phyloP scores from a whole-genome alignment of 106 monocot species.

The Dendrobium nobile region DNA sequence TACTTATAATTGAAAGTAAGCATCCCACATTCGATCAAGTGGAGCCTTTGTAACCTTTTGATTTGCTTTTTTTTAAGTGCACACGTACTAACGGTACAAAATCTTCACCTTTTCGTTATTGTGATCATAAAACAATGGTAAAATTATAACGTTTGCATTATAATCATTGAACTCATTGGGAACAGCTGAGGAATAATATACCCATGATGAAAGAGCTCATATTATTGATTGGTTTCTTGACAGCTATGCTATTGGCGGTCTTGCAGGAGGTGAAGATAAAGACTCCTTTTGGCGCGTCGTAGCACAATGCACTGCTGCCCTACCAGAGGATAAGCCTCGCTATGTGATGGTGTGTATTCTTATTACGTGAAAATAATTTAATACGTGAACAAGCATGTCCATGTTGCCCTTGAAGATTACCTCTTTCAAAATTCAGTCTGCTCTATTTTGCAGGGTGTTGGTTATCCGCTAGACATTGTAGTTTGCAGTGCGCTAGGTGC shows the following conservation, averaged over 20 bases:
- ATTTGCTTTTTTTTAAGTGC: too few relatives aligned
- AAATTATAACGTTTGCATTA: background rate
- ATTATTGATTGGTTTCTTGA: constrained; percentile 17
- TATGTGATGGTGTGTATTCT: constrained; percentile 78
- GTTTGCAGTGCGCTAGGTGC: constrained; percentile 99
- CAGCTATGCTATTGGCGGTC: constrained; percentile 99
- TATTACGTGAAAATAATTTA: background rate
- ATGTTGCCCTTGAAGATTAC: background rate
- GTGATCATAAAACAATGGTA: background rate
- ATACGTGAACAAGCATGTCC: background rate
- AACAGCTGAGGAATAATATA: background rate
- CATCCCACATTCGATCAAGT: background rate
- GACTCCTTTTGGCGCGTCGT: constrained; percentile 99
- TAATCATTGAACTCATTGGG: background rate
- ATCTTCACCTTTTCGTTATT: background rate
- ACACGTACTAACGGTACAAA: background rate
- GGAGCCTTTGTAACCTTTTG: background rate
- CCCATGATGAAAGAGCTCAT: constrained; percentile 11
- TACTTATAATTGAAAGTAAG: background rate
- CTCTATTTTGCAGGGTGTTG: constrained; percentile 76
- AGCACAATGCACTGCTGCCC: constrained; percentile 86
- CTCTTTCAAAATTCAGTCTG: background rate
- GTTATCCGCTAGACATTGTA: constrained; percentile 99
- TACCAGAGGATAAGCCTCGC: constrained; percentile 93
- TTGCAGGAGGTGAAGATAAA: constrained; percentile 98